Conservation (phyloP, 208 protist genomes). For the Eutreptiella sp. region DNA sequence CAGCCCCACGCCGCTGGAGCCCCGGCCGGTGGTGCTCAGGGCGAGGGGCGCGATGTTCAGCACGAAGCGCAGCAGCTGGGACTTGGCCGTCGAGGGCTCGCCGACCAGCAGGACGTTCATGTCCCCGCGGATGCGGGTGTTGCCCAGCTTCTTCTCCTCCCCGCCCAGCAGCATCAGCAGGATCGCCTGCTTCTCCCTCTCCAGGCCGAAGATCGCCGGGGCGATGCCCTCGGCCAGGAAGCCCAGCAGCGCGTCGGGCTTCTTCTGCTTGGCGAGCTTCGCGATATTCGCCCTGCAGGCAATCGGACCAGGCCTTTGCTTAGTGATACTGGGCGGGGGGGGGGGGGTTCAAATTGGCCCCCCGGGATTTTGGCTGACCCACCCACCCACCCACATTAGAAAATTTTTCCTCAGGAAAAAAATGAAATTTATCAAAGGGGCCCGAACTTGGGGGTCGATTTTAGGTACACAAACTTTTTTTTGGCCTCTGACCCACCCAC, state of each 20-base stretch:
- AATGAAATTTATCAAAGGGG: too few species aligned
- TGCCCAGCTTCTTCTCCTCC: conserved; percentile 85
- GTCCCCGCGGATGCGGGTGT: conserved; percentile 91
- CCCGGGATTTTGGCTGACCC: too few species aligned
- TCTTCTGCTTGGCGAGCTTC: conserved; percentile 50
- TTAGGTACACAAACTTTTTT: too few species aligned
- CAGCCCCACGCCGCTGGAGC: conserved; percentile 95
- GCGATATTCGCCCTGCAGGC: conserved; percentile 61
- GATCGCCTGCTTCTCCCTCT: conserved; percentile 90
- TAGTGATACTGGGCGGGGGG: too few species aligned
- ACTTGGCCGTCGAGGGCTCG: conserved; percentile 99
- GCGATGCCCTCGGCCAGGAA: conserved; percentile 87
- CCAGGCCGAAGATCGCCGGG: conserved; percentile 97
- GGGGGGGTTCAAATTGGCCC: too few species aligned
- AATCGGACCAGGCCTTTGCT: too few species aligned
- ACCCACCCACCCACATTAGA: too few species aligned
- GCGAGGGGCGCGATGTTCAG: conserved; percentile 89
- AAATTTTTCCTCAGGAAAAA: too few species aligned
- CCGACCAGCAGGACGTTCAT: conserved; percentile 98
- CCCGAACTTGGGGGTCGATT: too few species aligned
- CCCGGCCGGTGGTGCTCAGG: conserved; percentile 96
- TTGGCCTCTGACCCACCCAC: too few species aligned
- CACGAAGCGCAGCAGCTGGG: conserved; percentile 97
- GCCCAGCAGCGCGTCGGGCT: conserved; percentile 60
- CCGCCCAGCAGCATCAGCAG: conserved; percentile 95